Conservation (phyloP, 1,284 basidiomycete species). For the Apiotrichum sp. region DNA sequence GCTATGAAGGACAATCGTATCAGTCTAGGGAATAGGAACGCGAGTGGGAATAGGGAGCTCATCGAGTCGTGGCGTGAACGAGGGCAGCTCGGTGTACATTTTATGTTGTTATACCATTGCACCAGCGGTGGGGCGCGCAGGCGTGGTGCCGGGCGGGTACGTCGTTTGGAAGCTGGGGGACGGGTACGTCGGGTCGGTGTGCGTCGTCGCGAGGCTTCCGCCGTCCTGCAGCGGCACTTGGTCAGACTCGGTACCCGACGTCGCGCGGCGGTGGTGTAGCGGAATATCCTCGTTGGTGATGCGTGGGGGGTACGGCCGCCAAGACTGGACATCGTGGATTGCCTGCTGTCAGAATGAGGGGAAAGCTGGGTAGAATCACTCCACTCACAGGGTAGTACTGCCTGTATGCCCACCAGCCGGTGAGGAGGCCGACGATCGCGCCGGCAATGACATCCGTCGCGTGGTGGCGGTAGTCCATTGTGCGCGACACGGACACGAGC, state of each 20-base stretch:
- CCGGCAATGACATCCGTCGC: constrained; percentile 42
- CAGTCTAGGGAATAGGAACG: no score
- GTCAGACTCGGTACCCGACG: not conserved
- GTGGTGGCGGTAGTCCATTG: constrained; percentile 55
- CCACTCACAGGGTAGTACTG: constrained; percentile 43
- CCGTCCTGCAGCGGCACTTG: not conserved
- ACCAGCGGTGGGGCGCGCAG: no score
- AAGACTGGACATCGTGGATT: constrained; percentile 24
- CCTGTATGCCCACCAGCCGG: constrained; percentile 40
- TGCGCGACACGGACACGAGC: constrained; percentile 77
- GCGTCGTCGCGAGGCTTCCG: no score
- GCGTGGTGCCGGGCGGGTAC: no score
- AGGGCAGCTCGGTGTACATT: no score
- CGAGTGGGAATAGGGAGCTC: no score
- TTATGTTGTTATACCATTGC: no score
- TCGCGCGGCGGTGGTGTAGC: constrained; percentile 6
- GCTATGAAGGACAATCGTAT: no score
- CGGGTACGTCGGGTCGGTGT: not conserved
- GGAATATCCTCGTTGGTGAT: constrained; percentile 25
- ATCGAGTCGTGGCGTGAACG: no score
- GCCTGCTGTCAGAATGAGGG: constrained; percentile 15
- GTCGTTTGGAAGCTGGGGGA: no score
- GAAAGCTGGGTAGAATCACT: not conserved
- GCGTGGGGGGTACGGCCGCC: constrained; percentile 39
- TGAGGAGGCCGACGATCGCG: constrained; percentile 32